Evolutionary conservation across 495 filamentous ascomycete genomes (phyloP), one percentile per base, ranked within the genome.

Genomic region (Jackrogersella multiformis): DNA sequence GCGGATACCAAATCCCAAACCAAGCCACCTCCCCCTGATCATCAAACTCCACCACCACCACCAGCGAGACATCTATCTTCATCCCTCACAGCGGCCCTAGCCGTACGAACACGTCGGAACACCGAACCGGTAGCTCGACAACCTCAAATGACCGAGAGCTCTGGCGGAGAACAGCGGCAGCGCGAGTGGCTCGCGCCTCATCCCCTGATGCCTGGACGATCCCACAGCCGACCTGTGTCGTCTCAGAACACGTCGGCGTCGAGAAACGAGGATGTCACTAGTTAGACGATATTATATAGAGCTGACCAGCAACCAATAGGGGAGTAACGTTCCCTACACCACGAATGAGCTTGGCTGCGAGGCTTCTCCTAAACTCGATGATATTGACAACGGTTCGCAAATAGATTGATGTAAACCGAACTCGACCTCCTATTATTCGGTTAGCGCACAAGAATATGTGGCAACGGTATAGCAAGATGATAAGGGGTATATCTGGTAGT

Each of bases 121-220:
- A 68, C 57, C 26, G 58, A 57, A 5, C 64, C 57, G 1, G 42
- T 21, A 32, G 10, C 15, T 9, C 42, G 57, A 7, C 51, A 34
- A 2, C 15, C 15, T 1, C 24, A 35, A 10, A 13, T 36, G 3
- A 7, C n/a, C 7, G 12, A 28, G 16, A 36, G 2, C 2, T 8
- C 32, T 12, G 13, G 12, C 18, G 39, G 15, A 13, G 28, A 28
- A n/a, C 23, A 30, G 7, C 39, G 24, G 13, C n/a, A 35, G 39
- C 32, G 20, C 4, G 51, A 64, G 12, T 59, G 46, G 53, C 28
- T 60, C 0, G 53, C 59, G 5, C 66, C 66, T 24, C 66, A 64
- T 26, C 59, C 66, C 13, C 18, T 64, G 34, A 69, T 69, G 66
- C 66, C 48, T 15, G 66, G 66, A 12, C 46, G 54, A 2, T 30